Base-by-base conservation (phyloP, 352 stramenopile genomes). In the Globisporangium viniferum region DNA sequence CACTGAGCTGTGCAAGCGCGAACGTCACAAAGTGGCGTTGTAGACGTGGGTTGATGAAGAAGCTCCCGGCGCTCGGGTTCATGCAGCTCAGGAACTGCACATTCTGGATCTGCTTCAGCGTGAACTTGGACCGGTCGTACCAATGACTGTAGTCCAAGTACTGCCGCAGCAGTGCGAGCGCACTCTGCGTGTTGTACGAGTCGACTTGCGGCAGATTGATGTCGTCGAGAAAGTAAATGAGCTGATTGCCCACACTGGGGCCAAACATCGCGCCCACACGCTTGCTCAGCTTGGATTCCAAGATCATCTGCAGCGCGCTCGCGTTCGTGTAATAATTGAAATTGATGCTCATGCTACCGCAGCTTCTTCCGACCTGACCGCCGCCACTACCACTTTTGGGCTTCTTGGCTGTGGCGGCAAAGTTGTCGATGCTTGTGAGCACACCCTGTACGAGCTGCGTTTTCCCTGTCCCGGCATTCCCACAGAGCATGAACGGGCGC, bases 161-260 rank as follows among this genome's bases (percentile, higher is more conserved):
- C 72, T 99, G 96, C 0, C 96, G 82, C 29, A 99, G 75, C 35
- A 98, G 73, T n/a, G 91, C 96, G 24, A 99, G 88, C 0, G 95
- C 89, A 41, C 82, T 97, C 69, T 99, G 96, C 8, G 95, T 98
- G 68, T 95, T 94, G 77, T 99, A 99, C 44, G 85, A 56, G 68
- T 99, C 96, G 5, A 98, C 81, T 72, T 98, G 89, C 18, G 96
- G 96, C 15, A 99, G 73, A 65, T 99, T 98, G 44, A 99, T 68
- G 67, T 99, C 96, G 68, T 99, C 96, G 8, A 99, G 72, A 70
- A 99, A 99, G 73, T 98, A 98, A 35, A 99, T 81, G 27, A 98
- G 75, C 39, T 95, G 82, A n/a, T 87, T 76, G 31, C 92, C 93
- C 15, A 79, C 68, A 2, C 73, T 84, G 5, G 92, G 92, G 3